These are phyloP conservation scores for Phytophthora brassicae DNA, from an alignment of 352 stramenopile species.

Conservation along the genomic window DNA sequence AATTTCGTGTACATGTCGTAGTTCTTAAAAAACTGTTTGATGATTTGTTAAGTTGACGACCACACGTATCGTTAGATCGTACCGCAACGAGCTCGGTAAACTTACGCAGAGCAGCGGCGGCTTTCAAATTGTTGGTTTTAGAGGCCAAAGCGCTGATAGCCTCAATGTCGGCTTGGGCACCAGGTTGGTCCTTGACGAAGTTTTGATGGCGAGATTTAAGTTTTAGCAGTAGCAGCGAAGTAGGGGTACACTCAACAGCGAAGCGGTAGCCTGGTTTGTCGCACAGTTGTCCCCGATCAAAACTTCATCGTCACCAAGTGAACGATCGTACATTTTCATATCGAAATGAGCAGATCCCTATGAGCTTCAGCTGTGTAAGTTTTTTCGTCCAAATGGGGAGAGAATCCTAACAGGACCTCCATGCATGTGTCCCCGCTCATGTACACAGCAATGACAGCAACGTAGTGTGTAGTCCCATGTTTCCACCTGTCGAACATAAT, in stretches of 20 bases:
- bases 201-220: not conserved
- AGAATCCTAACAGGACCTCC: not conserved
- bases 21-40: not conserved
- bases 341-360: not conserved
- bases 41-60: conserved; percentile 1
- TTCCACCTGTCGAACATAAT: not conserved
- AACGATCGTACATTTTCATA: not conserved
- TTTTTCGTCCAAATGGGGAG: not conserved
- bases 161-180: not conserved
- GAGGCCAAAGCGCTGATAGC: not conserved
- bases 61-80: not conserved
- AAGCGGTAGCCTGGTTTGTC: not conserved
- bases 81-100: not conserved
- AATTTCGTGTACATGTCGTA: not conserved
- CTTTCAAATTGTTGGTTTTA: not conserved
- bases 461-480: not conserved
- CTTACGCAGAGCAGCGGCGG: not conserved
- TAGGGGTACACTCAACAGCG: not conserved
- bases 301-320: not conserved
- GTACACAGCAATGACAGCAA: not conserved
- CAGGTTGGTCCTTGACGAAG: not conserved
- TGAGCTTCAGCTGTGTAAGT: not conserved
- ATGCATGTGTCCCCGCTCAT: not conserved
- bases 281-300: not conserved
- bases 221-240: not conserved